These are phyloP conservation scores for Lactifluus subvellereus DNA, from an alignment of 768 basidiomycete species.

Conservation along the genomic window DNA sequence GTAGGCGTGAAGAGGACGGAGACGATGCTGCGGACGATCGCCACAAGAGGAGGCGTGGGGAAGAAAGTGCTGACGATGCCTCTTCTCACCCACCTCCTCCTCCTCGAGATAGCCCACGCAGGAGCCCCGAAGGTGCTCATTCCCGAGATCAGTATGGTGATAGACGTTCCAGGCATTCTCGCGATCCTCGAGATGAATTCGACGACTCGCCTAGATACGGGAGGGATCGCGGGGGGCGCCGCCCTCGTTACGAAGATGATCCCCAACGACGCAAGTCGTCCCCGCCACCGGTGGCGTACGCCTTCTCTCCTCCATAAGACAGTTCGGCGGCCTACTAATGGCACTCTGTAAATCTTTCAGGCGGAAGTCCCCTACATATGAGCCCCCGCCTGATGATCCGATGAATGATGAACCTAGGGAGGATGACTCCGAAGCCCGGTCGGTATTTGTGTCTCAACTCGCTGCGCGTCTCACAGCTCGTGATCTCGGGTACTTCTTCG, in stretches of 20 bases:
- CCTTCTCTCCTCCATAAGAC: conserved; percentile 15
- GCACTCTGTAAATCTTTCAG: conserved; percentile 32
- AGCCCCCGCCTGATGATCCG: conserved; percentile 56
- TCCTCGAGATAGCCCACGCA: conserved; percentile 46
- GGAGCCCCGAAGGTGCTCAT: conserved; percentile 42
- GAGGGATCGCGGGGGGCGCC: conserved; percentile 38
- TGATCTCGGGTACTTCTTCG: conserved; percentile 98
- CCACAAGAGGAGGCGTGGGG: conserved; percentile 62
- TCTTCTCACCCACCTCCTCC: conserved; percentile 38
- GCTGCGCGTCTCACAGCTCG: conserved; percentile 94
- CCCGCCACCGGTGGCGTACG: conserved; percentile 43
- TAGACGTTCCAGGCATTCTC: conserved; percentile 36
- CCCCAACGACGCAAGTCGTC: conserved; percentile 26
- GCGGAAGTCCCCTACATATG: conserved; percentile 67
- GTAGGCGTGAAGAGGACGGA: conserved; percentile 62
- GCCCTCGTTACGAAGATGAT: conserved; percentile 41
- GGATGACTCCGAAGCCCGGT: conserved; percentile 96
- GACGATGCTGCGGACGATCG: conserved; percentile 51
- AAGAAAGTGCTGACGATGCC: conserved; percentile 41
- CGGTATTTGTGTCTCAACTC: conserved; percentile 97
- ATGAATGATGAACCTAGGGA: conserved; percentile 88
- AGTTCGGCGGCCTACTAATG: conserved; percentile 10
- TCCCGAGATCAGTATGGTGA: conserved; percentile 50
- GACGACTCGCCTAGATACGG: conserved; percentile 48
- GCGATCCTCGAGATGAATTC: conserved; percentile 55